A percentile compares a stretch with the other conserved stretches of the same genome.
These are phyloP conservation scores for Cutaneotrichosporon cavernicola DNA, from an alignment of 1,284 basidiomycete species.

Conservation along the genomic window DNA sequence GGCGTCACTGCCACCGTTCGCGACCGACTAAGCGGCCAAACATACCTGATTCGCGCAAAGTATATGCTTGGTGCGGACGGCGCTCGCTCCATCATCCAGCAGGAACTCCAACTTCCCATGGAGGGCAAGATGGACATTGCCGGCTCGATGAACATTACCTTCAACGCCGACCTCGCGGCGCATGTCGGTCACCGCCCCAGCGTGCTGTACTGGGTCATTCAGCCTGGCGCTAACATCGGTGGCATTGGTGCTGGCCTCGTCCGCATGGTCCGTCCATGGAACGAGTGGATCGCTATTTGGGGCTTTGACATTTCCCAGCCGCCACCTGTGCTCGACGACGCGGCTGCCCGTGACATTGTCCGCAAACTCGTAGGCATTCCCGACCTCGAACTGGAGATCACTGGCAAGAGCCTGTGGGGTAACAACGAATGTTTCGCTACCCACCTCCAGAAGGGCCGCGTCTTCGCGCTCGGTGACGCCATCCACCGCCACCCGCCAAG, in stretches of 20 bases:
- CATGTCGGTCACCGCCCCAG: slow-evolving; percentile 18
- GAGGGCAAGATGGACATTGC: slow-evolving; percentile 25
- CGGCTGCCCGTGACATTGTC: slow-evolving; percentile 12
- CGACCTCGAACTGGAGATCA: slow-evolving; percentile 25
- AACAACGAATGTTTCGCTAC: slow-evolving; percentile 25
- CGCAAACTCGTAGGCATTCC: slow-evolving; percentile 22
- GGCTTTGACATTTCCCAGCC: slow-evolving; percentile 22
- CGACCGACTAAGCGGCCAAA: slow-evolving; percentile 21
- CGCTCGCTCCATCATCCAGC: slow-evolving; percentile 19
- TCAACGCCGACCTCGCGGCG: slow-evolving; percentile 22
- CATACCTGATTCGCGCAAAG: slow-evolving; percentile 22
- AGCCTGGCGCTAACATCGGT: slow-evolving; percentile 23
- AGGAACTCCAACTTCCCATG: slow-evolving; percentile 20
- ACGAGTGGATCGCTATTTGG: slow-evolving; percentile 25
- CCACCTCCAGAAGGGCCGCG: slow-evolving; percentile 20
- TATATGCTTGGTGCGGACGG: slow-evolving; percentile 25
- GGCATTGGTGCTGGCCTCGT: slow-evolving; percentile 24
- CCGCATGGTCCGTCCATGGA: slow-evolving; percentile 26
- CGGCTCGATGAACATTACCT: slow-evolving; percentile 25
- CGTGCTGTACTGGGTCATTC: slow-evolving; percentile 27
- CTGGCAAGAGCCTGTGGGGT: slow-evolving; percentile 25
- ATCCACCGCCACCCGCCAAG: slow-evolving; percentile 26
- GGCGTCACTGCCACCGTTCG: slow-evolving; percentile 20
- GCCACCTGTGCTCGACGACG: slow-evolving; percentile 21
- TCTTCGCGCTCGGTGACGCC: slow-evolving; percentile 24